Base-by-base conservation (phyloP, 331 rosid genomes). In the Cucumis variabilis region DNA sequence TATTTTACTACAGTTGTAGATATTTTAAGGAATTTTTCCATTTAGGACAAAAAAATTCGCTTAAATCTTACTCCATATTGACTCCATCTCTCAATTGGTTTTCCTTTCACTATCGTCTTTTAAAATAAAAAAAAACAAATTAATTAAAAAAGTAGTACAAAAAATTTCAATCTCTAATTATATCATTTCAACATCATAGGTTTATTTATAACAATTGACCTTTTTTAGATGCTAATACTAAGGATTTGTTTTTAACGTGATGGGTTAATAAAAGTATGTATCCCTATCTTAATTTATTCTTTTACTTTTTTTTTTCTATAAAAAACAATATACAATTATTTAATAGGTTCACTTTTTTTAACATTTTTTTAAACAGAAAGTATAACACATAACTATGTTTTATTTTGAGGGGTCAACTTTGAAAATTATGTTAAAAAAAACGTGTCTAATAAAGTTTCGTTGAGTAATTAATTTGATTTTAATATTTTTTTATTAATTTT, bases 11-110 rank as follows among this genome's bases (percentile, higher is more conserved):
- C 2, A 33, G 37, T 33, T 33, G 37, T 33, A 33, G 37, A 33
- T 33, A 33, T 33, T n/a, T n/a, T n/a, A n/a, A n/a, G n/a, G n/a
- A n/a, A n/a, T n/a, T n/a, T n/a, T n/a, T n/a, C n/a, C n/a, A n/a
- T n/a, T 33, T 33, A n/a, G n/a, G n/a, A 37, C 0, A 37, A 37
- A 33, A 33, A 33, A 2, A 1, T 33, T 2, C 44, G 44, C 44
- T 37, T 37, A 37, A 37, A 37, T 75, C 60, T 75, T 75, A 12
- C 82, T 75, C 60, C 60, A 30, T 44, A 75, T 13, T 75, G 21
- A 75, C 33, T 75, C 82, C 81, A 41, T 27, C 82, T 75, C 13
- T 75, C 53, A 1, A 12, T 75, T 75, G 33, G 82, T 75, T 46
- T 46, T 2, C 33, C 30, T 44, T 75, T 75, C 82, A 46, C 82